Evolutionary conservation across 2,329 filamentous ascomycete species (phyloP).

Genomic region (Pestalotiopsis sp.): DNA sequence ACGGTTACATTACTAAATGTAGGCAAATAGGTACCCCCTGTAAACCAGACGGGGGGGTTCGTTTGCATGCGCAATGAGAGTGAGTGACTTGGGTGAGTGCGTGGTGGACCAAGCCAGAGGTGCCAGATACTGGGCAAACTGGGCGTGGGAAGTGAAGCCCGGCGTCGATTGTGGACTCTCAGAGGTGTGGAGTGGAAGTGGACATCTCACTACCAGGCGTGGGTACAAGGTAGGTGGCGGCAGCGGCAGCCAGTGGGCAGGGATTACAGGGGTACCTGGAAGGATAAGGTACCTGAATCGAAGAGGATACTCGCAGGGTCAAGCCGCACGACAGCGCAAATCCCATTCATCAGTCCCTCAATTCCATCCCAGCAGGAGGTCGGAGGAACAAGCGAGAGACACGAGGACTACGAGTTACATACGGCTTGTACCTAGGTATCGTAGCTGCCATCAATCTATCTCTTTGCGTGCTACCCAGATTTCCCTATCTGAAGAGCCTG

Average conservation of each 20-base stretch:
- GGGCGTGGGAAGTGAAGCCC: not conserved
- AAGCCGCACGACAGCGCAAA: slow-evolving; percentile 3
- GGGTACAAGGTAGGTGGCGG: not conserved
- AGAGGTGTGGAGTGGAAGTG: not conserved
- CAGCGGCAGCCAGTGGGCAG: not conserved
- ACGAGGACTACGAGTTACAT: not conserved
- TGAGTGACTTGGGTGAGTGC: not conserved
- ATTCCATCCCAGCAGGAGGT: slow-evolving; percentile 11
- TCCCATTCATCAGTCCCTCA: not conserved
- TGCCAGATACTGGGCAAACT: too few species aligned
- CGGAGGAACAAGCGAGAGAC: slow-evolving; percentile 14
- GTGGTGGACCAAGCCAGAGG: not conserved
- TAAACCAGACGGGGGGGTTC: not conserved
- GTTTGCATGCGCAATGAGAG: not conserved
- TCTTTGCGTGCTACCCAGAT: not conserved
- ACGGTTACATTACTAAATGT: not conserved
- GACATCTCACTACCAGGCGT: not conserved
- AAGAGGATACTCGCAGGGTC: not conserved
- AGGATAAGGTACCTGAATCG: too few species aligned
- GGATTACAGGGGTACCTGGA: not conserved
- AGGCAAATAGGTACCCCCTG: not conserved
- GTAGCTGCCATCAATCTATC: not conserved
- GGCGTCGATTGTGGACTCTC: not conserved
- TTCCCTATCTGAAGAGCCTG: not conserved
- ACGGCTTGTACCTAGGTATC: not conserved